Base-by-base conservation (phyloP, 768 basidiomycete genomes). In the Cystobasidiopsis lactophilus region DNA sequence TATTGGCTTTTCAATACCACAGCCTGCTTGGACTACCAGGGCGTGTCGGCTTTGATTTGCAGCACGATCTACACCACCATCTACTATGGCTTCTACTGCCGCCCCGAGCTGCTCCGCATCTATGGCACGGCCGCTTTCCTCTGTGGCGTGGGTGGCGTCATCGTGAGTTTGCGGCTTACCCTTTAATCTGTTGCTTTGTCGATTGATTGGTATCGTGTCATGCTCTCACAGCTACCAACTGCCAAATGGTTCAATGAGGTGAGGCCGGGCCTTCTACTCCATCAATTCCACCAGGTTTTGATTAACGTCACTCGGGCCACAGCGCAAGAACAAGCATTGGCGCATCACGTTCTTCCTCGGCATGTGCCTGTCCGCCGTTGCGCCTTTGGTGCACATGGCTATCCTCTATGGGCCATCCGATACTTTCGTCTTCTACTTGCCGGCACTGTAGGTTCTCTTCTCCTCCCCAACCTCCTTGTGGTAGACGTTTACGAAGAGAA, bases 1-100 rank as follows among this genome's bases (percentile, higher is more conserved):
- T 54, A 46, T 23, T 37, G 46, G 4, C 60, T 62, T 53, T 62
- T 61, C 46, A 39, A 57, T 3, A 53, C 58, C 16, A 59, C 62
- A 5, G 64, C 64, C 0, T 64, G 63, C 37, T 54, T 65, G 37
- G 64, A 63, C 51, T 63, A 63, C n/a, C 55, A 60, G 11, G 62
- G 62, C n/a, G 61, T 63, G 38, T 43, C 40, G 4, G 59, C 57
- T 1, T 40, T 63, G 16, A 63, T 63, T 24, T 59, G 57, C 0
- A 55, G 59, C 40, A 54, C 50, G 26, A 58, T 63, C 11, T 56
- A 59, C 43, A 59, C 58, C 0, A 50, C 59, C n/a, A 58, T 40
- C 52, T 56, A 39, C 11, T 61, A 61, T 40, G 60, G 57, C 23
- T 61, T 61, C 41, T 57, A 58, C 51, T 49, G 53, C 18, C 39